Percentiles rank a stretch among this genome's conserved stretches.
Conservation (phyloP, 2,329 filamentous ascomycete species). For the Sporothrix euskadiensis region DNA sequence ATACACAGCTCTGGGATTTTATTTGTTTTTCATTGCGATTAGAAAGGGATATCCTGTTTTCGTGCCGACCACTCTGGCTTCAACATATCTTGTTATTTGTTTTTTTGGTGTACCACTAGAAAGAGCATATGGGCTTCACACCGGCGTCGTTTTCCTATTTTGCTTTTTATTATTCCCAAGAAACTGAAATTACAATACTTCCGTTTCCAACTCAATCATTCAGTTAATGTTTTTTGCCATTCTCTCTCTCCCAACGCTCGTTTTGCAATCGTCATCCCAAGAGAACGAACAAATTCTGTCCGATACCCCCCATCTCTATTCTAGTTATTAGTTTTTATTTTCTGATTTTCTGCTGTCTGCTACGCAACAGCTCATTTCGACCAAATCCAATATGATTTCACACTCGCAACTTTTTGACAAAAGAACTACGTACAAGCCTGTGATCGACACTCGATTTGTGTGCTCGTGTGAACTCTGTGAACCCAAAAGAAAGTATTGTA, state of each 20-base stretch:
- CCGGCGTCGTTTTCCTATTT: neutral
- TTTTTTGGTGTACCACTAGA: slow-evolving; percentile 17
- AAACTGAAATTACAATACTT: neutral
- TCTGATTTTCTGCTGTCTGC: neutral
- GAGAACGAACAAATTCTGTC: neutral
- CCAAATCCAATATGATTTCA: neutral
- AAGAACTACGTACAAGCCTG: neutral
- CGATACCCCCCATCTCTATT: slow-evolving; percentile 6
- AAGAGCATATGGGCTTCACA: slow-evolving; percentile 16
- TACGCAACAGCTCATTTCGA: neutral
- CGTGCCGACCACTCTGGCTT: neutral
- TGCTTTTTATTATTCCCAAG: neutral
- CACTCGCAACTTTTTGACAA: neutral
- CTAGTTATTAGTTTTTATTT: neutral
- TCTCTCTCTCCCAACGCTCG: neutral
- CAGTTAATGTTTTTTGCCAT: neutral
- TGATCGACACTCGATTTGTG: neutral
- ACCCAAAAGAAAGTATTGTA: neutral
- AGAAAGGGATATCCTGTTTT: slow-evolving; percentile 15
- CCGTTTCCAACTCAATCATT: neutral
- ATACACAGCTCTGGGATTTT: slow-evolving; percentile 15
- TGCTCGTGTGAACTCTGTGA: neutral
- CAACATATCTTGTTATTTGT: neutral
- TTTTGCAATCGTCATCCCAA: neutral
- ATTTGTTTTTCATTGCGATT: neutral